A percentile compares a stretch with the other conserved stretches of the same genome.
Conservation (phyloP, 2,329 filamentous ascomycete genomes). For the Ophidiomyces ophidiicola region DNA sequence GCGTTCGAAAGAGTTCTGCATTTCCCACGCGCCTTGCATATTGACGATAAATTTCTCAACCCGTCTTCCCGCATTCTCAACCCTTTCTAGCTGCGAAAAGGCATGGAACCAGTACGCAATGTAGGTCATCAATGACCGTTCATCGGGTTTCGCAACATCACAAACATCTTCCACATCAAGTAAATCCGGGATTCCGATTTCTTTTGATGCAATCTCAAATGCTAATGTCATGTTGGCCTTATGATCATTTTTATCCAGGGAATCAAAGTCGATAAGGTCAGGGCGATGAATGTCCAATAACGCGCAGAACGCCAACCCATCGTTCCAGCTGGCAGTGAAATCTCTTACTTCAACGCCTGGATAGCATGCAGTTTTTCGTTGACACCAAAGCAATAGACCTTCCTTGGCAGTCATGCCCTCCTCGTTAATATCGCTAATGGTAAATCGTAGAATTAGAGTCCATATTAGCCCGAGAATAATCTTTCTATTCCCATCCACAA, state of each 20-base stretch:
- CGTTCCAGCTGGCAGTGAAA: slow-evolving; percentile 94
- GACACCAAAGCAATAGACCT: slow-evolving; percentile 89
- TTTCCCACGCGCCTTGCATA: slow-evolving; percentile 99
- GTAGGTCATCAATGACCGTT: slow-evolving; percentile 96
- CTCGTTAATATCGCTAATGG: slow-evolving; percentile 96
- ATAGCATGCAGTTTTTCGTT: slow-evolving; percentile 96
- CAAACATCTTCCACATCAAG: slow-evolving; percentile 97
- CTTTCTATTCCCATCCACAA: slow-evolving; percentile 94
- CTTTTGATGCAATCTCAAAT: slow-evolving; percentile 88
- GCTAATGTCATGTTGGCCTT: slow-evolving; percentile 95
- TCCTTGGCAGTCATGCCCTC: slow-evolving; percentile 97
- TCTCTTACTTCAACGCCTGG: slow-evolving; percentile 92
- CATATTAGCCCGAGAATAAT: slow-evolving; percentile 96
- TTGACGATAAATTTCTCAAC: slow-evolving; percentile 98
- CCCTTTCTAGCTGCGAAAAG: slow-evolving; percentile 96
- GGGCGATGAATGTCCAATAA: slow-evolving; percentile 93
- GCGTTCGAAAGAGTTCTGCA: slow-evolving; percentile 92
- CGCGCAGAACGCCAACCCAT: slow-evolving; percentile 91
- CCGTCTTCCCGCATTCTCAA: slow-evolving; percentile 88
- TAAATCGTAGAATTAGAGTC: slow-evolving; percentile 95
- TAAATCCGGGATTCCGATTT: slow-evolving; percentile 92
- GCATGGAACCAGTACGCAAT: slow-evolving; percentile 99
- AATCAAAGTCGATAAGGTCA: slow-evolving; percentile 92
- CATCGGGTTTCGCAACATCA: slow-evolving; percentile 90
- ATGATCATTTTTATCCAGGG: slow-evolving; percentile 86